Evolutionary conservation across 2,329 filamentous ascomycete genomes (phyloP), one percentile per base, ranked within the genome.

Genomic region (Cyphellophora europaea): DNA sequence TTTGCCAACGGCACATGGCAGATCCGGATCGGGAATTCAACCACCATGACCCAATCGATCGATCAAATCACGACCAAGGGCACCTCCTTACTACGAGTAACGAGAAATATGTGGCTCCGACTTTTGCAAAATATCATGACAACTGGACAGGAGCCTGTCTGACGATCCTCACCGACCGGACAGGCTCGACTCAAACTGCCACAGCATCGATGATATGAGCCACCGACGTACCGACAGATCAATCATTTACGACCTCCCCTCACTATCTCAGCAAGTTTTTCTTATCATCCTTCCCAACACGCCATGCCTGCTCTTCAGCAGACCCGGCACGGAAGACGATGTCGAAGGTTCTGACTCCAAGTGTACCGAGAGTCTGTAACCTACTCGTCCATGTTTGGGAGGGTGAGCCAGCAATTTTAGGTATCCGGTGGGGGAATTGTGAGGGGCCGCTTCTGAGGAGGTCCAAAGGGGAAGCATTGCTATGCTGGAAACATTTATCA

Each of bases 1-100:
- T 49, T 46, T 49, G 47, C 46, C 46, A 35, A 43, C 47, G 40
- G 47, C 47, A 49, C 47, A 49, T 49, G 47, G 47, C 47, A 48
- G 40, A 47, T 49, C 47, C 44, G 45, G 44, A 49, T 40, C 34
- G 35, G 41, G 16, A 40, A 42, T 37, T 32, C 19, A 33, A 16
- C 25, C 18, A 34, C 16, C n/a, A 11, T 32, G 18, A 27, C 25
- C 6, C 27, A 32, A 15, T 30, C 32, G n/a, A 25, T 25, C n/a
- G 21, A n/a, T 25, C 21, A 25, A 8, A 25, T 8, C 8, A 25
- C 21, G 21, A 25, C 21, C n/a, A 25, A 8, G 21, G n/a, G 8
- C 21, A 25, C 8, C 21, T 25, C 21, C 21, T 8, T n/a, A 8
- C 21, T 8, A 25, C 21, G 21, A 25, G 21, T 25, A n/a, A 25